phyloP scores from a whole-genome alignment of 208 protist genomes.

The Novymonas esmeraldas region DNA sequence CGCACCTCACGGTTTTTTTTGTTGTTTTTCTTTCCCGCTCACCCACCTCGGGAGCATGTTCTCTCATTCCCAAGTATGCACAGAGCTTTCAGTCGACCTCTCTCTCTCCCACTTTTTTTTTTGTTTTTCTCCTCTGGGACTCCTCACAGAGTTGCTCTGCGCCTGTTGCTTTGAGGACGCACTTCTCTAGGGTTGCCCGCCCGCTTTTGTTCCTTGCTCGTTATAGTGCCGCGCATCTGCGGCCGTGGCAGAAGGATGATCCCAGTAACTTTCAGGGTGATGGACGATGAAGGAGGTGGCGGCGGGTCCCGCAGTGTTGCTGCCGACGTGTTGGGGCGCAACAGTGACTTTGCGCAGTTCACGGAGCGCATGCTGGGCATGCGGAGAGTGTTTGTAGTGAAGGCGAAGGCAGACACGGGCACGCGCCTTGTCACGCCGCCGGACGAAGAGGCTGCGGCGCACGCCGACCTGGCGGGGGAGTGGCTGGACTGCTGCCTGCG shows the following conservation, averaged over 20 bases:
- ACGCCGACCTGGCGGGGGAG: neutral
- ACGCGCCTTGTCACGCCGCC: slow-evolving; percentile 9
- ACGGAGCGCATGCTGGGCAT: slow-evolving; percentile 31
- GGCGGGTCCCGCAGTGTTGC: slow-evolving; percentile 13
- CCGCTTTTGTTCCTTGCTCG: no score
- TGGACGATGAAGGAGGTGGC: neutral
- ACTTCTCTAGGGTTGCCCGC: no score
- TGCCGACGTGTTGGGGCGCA: slow-evolving; percentile 23
- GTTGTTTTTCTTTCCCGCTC: no score
- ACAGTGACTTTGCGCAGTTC: slow-evolving; percentile 37
- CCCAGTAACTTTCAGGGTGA: slow-evolving; percentile 4
- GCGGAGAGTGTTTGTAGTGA: slow-evolving; percentile 25
- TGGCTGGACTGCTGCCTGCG: slow-evolving; percentile 76
- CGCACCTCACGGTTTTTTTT: no score
- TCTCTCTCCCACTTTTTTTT: neutral
- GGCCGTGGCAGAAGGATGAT: slow-evolving; percentile 3
- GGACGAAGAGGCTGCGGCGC: slow-evolving; percentile 6
- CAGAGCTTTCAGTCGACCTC: neutral
- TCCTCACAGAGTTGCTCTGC: no score
- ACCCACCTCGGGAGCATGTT: no score
- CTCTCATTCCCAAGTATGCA: no score
- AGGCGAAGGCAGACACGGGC: slow-evolving; percentile 12
- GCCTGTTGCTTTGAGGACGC: no score
- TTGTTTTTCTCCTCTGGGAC: neutral
- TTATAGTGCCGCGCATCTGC: no score